A percentile compares a stretch with the other conserved stretches of the same genome.
phyloP scores from a whole-genome alignment of 2,329 filamentous ascomycete genomes.

The Sclerotinia borealis region DNA sequence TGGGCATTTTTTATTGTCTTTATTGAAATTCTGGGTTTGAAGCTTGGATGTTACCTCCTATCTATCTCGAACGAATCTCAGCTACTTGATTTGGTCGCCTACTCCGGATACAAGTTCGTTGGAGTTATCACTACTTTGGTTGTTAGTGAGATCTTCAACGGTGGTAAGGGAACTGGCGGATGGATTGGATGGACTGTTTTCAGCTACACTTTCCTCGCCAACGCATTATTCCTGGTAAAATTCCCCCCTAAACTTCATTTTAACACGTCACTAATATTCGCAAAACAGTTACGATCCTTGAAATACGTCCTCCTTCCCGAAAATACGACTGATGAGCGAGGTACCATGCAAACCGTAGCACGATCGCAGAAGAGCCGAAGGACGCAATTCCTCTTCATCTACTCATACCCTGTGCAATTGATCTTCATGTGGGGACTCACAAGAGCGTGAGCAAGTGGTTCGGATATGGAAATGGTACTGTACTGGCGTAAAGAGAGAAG shows the following conservation, averaged over 20 bases:
- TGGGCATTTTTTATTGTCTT: slow-evolving; percentile 74
- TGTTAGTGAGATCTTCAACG: slow-evolving; percentile 69
- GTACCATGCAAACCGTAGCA: slow-evolving; percentile 63
- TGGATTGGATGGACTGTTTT: slow-evolving; percentile 89
- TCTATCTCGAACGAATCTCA: slow-evolving; percentile 93
- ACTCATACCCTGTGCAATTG: slow-evolving; percentile 91
- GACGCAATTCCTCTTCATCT: slow-evolving; percentile 88
- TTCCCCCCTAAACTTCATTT: background rate
- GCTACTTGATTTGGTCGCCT: slow-evolving; percentile 87
- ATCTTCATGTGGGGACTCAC: slow-evolving; percentile 85
- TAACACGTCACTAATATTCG: background rate
- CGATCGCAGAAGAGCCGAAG: slow-evolving; percentile 79
- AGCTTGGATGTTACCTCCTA: slow-evolving; percentile 87
- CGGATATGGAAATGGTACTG: background rate
- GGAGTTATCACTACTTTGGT: slow-evolving; percentile 87
- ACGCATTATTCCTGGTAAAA: slow-evolving; percentile 88
- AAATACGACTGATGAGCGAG: slow-evolving; percentile 56
- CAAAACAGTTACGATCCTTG: slow-evolving; percentile 74
- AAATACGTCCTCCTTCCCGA: slow-evolving; percentile 95
- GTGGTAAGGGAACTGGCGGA: slow-evolving; percentile 74
- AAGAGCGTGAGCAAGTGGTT: slow-evolving; percentile 16
- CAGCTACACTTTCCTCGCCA: slow-evolving; percentile 84
- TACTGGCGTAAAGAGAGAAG: background rate
- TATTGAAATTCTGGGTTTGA: slow-evolving; percentile 83
- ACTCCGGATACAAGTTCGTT: slow-evolving; percentile 98